Base-by-base conservation (phyloP, 495 filamentous ascomycete species). In the Thermothielavioides terrestris region DNA sequence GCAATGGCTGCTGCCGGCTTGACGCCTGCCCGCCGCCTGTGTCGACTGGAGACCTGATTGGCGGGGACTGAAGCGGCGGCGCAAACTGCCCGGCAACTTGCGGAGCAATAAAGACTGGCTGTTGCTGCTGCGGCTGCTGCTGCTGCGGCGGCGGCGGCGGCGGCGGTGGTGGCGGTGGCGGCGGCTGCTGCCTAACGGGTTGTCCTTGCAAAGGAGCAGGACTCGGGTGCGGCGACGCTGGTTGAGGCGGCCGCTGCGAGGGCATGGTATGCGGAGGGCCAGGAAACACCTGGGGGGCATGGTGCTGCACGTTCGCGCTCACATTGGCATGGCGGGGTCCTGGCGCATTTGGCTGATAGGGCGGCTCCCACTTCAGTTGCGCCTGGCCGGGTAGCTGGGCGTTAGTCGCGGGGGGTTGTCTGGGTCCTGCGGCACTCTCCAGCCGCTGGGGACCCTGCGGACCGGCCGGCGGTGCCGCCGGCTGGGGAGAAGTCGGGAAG, bases 311-410 rank as follows among this genome's bases (percentile, higher is more conserved):
- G 36, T 28, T 45, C 27, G 36, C 48, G 39, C 10, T 55, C 39
- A 28, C 25, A n/a, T n/a, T n/a, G 34, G n/a, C 47, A n/a, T 42
- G 63, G 42, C 49, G 68, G 37, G 53, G 58, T 25, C n/a, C n/a
- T n/a, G 46, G 41, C 5, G 49, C 42, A 35, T 53, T 49, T 38
- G 62, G 68, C 43, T 74, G 73, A 44, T 77, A 78, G 7, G 65
- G 71, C 6, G 68, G 70, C 48, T 78, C 75, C 74, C 73, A 76
- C 58, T 72, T 74, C 39, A 71, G 58, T 23, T 63, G 52, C 5
- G 57, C 62, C 28, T 61, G 60, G 40, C 52, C 34, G 23, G 47
- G 39, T 21, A 44, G 15, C 30, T 56, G 58, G 22, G 43, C 34
- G 23, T 31, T 42, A 5, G 39, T 14, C 1, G 25, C 27, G 0